Conservation (phyloP, 2,329 filamentous ascomycete genomes). For the Colletotrichum kahawae region DNA sequence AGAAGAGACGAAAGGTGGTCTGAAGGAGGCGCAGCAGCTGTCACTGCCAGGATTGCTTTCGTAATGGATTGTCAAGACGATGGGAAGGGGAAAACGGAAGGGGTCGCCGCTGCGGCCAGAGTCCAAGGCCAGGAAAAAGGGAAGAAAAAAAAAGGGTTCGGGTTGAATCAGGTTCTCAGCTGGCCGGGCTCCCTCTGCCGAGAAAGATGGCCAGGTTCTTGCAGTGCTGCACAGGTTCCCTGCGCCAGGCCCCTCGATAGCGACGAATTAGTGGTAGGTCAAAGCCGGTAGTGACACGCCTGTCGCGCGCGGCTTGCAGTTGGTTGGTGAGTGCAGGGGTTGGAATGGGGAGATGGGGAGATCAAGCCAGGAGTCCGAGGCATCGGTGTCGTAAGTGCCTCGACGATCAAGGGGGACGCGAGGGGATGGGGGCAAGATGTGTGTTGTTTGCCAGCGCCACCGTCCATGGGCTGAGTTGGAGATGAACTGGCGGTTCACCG, state of each 20-base stretch:
- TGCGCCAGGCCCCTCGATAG: neutral
- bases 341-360: neutral
- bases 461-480: neutral
- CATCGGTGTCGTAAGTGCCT: neutral
- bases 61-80: neutral
- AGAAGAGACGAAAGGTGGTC: neutral
- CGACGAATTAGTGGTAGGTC: neutral
- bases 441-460: neutral
- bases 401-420: neutral
- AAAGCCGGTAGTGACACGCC: neutral
- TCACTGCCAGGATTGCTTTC: constrained; percentile 9
- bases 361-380: neutral
- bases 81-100: neutral
- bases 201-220: neutral
- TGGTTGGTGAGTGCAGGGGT: constrained; percentile 9
- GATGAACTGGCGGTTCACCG: neutral
- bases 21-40: constrained; percentile 17
- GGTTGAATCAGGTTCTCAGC: neutral
- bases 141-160: neutral
- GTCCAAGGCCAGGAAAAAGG: neutral
- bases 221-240: neutral
- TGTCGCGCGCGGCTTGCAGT: neutral
- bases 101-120: neutral
- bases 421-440: neutral
- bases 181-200: neutral